Percentiles rank a stretch among this genome's conserved stretches.
phyloP scores from a whole-genome alignment of 306 rosid genomes.

The Sphenostylis stenocarpa region DNA sequence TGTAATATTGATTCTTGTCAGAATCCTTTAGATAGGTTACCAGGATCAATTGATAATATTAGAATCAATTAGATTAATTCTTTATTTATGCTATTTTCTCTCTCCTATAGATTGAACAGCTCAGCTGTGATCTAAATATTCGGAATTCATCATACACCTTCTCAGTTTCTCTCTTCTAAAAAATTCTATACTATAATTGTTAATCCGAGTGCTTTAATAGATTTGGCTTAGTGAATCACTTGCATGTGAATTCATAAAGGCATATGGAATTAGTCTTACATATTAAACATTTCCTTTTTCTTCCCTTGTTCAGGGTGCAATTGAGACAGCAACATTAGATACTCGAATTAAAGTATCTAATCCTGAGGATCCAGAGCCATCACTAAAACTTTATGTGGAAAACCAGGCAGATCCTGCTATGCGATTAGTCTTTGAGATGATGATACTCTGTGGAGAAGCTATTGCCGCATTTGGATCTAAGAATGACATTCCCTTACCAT shows the following conservation, averaged over 20 bases:
- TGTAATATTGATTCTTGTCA: not conserved
- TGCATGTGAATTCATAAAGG: not conserved
- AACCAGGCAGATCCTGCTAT: conserved; percentile 95
- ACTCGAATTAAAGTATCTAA: conserved; percentile 88
- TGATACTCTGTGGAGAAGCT: conserved; percentile 97
- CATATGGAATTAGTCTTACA: not conserved
- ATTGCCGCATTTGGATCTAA: conserved; percentile 76
- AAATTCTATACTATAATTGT: not conserved
- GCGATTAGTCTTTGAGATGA: conserved; percentile 96
- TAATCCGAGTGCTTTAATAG: conserved; percentile 6
- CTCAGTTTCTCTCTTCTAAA: too few relatives aligned
- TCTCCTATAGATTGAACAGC: too few relatives aligned
- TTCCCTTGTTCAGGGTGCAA: conserved; percentile 71
- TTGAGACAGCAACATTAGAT: conserved; percentile 77
- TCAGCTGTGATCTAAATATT: too few relatives aligned
- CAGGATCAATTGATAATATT: too few relatives aligned
- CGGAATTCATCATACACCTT: too few relatives aligned
- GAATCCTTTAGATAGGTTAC: too few relatives aligned
- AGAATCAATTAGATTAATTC: too few relatives aligned
- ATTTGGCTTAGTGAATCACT: not conserved
- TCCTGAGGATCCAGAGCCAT: conserved; percentile 81
- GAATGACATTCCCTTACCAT: conserved; percentile 85
- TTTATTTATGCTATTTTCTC: too few relatives aligned
- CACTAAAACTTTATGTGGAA: conserved; percentile 83
- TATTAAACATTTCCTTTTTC: conserved; percentile 2